These are phyloP conservation scores for Pneumocystis oryctolagi DNA, from an alignment of 1,139 yeast species.

Conservation along the genomic window DNA sequence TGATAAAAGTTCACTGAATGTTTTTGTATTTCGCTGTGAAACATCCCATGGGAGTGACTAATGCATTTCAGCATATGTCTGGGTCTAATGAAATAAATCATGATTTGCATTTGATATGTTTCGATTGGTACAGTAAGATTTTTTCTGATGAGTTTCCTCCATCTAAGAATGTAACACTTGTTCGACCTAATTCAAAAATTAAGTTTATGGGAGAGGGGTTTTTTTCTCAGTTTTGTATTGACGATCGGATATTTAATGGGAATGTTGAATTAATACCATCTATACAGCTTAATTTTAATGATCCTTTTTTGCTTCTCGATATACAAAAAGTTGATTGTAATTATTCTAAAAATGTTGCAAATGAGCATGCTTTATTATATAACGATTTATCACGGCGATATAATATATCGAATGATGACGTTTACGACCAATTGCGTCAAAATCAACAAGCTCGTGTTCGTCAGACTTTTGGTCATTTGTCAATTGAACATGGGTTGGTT, in stretches of 20 bases:
- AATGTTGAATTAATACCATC: conserved; percentile 31
- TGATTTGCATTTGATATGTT: background rate
- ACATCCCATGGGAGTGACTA: background rate
- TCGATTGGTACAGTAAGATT: background rate
- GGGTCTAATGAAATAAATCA: background rate
- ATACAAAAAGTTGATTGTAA: conserved; percentile 4
- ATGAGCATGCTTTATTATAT: conserved; percentile 9
- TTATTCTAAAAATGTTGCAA: background rate
- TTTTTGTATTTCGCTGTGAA: background rate
- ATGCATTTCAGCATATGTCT: background rate
- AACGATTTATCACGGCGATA: conserved; percentile 32
- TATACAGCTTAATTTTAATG: conserved; percentile 68
- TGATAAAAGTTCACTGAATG: background rate
- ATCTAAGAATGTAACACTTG: background rate
- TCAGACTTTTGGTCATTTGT: conserved; percentile 79
- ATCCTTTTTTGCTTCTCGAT: conserved; percentile 31
- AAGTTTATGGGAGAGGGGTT: background rate
- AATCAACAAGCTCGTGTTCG: conserved; percentile 87
- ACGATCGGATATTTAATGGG: conserved; percentile 70
- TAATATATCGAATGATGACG: conserved; percentile 76
- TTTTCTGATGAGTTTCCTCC: background rate
- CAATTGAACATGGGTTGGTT: conserved; percentile 82
- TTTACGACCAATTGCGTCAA: conserved; percentile 66
- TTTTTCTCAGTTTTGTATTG: conserved; percentile 21
- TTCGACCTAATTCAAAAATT: background rate